Evolutionary conservation across 768 basidiomycete genomes (phyloP).

Genomic region (Hebeloma cylindrosporum): DNA sequence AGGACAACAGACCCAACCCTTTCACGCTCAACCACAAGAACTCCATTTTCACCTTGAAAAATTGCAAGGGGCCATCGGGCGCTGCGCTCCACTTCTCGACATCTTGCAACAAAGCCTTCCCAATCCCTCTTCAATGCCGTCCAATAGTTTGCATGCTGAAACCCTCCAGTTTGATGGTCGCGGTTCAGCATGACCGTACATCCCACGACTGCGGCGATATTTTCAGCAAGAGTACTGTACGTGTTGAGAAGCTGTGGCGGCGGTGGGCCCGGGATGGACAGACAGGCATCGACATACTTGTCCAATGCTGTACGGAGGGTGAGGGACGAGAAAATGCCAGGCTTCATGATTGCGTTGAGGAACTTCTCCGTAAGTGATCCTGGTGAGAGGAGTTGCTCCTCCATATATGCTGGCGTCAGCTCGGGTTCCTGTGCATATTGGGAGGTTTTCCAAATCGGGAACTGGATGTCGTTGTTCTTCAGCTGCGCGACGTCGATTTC

Average conservation of each 20-base stretch:
- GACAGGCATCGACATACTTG: slow-evolving; percentile 74
- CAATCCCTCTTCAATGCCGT: slow-evolving; percentile 87
- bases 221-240: slow-evolving; percentile 69
- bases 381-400: slow-evolving; percentile 71
- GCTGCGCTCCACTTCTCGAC: slow-evolving; percentile 85
- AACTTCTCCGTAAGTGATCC: slow-evolving; percentile 79
- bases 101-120: slow-evolving; percentile 93
- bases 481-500: slow-evolving; percentile 42
- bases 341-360: slow-evolving; percentile 79
- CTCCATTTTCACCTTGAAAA: slow-evolving; percentile 40
- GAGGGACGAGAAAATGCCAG: slow-evolving; percentile 82
- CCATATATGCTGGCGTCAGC: slow-evolving; percentile 83
- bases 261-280: slow-evolving; percentile 59
- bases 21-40: slow-evolving; percentile 76
- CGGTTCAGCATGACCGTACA: slow-evolving; percentile 74
- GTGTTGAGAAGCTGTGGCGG: slow-evolving; percentile 58
- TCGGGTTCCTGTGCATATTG: slow-evolving; percentile 70
- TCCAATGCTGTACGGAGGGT: slow-evolving; percentile 82
- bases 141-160: slow-evolving; percentile 79
- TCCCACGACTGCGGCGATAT: slow-evolving; percentile 83
- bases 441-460: slow-evolving; percentile 52
- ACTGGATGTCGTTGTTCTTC: slow-evolving; percentile 28
- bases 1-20: slow-evolving; percentile 61
- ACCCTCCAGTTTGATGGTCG: slow-evolving; percentile 77
- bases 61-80: slow-evolving; percentile 79